Base-by-base conservation (phyloP, 768 basidiomycete species). In the Erythrobasidium yunnanense region DNA sequence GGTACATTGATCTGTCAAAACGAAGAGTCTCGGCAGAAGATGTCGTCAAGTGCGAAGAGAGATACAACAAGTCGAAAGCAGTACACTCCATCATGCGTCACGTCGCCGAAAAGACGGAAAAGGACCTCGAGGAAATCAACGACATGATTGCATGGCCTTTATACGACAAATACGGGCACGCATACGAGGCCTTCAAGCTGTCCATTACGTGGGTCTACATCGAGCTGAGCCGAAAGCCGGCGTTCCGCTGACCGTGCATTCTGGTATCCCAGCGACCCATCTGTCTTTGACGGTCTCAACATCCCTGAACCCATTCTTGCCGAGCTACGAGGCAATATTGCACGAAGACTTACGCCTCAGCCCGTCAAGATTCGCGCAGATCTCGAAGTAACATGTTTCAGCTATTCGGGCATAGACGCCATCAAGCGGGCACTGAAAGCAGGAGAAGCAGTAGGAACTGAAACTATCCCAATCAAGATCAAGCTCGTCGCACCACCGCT, bases 1-100 rank as follows among this genome's bases (percentile, higher is more conserved):
- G 93, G 8, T 97, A 99, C 78, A 99, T 99, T 75, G 95, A 99
- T 82, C 81, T 97, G 25, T 96, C 92, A 53, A 99, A 99, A 80
- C 85, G 95, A 68, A 87, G 93, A 71, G 95, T 99, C 2, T 95
- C 91, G 1, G 87, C 93, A 1, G 95, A 99, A 75, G 95, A 97
- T 75, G 93, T 99, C 74, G 84, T 85, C n/a, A 95, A 95, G 78
- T 97, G 95, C 78, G 93, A 97, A 76, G 93, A 96, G 73, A 85
- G 90, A 46, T 99, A 89, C 77, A 90, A 93, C 83, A 99, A 99
- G 78, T 91, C 89, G 17, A 95, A 95, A 79, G 85, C 90, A 0
- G 91, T 97, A 25, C 90, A 91, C 52, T 69, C 74, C 25, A 77
- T 77, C 67, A 69, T 76, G 66, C 71, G 71, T 29, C 76, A 77